A percentile compares a stretch with the other conserved stretches of the same genome.
Evolutionary conservation across 2,329 filamentous ascomycete genomes (phyloP).

Genomic region (Fusarium heterosporum): DNA sequence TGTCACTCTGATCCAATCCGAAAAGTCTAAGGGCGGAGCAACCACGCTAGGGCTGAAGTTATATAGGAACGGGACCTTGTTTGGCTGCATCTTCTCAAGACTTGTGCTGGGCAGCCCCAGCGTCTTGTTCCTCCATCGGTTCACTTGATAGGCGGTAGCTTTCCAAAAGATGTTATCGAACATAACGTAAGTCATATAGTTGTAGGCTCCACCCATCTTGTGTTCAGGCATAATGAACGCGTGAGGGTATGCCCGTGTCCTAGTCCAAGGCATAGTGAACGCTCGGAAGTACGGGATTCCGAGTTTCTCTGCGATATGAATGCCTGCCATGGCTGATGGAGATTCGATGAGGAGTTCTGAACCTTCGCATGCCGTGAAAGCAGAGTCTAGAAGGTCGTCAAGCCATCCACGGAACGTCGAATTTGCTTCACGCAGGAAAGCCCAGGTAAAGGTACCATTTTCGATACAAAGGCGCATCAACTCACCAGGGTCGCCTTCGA

Average conservation of each 20-base stretch:
- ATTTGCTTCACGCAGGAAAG: conserved; percentile 89
- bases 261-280: conserved; percentile 99
- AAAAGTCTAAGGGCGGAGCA: conserved; percentile 93
- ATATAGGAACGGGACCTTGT: conserved; percentile 98
- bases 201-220: conserved; percentile 96
- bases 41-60: conserved; percentile 97
- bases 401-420: conserved; percentile 94
- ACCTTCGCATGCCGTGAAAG: conserved; percentile 85
- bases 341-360: conserved; percentile 94
- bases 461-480: conserved; percentile 97
- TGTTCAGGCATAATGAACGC: conserved; percentile 93
- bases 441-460: conserved; percentile 95
- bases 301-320: conserved; percentile 95
- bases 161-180: conserved; percentile 99
- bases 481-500: conserved; percentile 92
- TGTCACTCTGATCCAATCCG: conserved; percentile 96
- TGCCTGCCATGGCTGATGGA: conserved; percentile 95
- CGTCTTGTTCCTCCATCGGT: conserved; percentile 87
- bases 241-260: conserved; percentile 94
- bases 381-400: conserved; percentile 84
- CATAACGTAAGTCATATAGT: conserved; percentile 94
- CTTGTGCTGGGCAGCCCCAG: conserved; percentile 83
- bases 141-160: conserved; percentile 89
- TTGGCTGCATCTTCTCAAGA: conserved; percentile 91
- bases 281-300: conserved; percentile 95